phyloP scores from a whole-genome alignment of 2,329 filamentous ascomycete species.

The Aspergillus cejpii region DNA sequence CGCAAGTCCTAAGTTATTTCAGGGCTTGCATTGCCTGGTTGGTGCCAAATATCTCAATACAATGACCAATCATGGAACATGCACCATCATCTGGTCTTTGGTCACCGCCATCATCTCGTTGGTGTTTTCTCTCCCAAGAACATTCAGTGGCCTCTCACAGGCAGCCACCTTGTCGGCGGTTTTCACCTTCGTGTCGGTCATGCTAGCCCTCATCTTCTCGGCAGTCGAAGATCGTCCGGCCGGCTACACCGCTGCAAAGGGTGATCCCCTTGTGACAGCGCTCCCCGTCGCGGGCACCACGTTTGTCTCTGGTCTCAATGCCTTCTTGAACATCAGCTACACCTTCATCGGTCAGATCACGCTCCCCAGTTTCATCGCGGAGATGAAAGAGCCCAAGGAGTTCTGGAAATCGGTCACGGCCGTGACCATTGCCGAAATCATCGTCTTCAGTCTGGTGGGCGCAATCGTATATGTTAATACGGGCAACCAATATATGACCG shows the following conservation, averaged over 20 bases:
- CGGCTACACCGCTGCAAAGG: slow-evolving; percentile 53
- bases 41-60: slow-evolving; percentile 87
- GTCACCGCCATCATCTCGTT: slow-evolving; percentile 70
- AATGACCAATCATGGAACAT: slow-evolving; percentile 64
- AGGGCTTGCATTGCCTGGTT: slow-evolving; percentile 74
- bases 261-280: slow-evolving; percentile 61
- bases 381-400: slow-evolving; percentile 75
- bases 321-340: slow-evolving; percentile 92
- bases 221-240: slow-evolving; percentile 68
- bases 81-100: slow-evolving; percentile 73
- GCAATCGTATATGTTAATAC: slow-evolving; percentile 78
- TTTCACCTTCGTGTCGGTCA: slow-evolving; percentile 84
- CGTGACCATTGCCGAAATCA: slow-evolving; percentile 79
- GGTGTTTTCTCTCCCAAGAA: slow-evolving; percentile 73
- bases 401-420: slow-evolving; percentile 91
- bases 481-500: slow-evolving; percentile 80
- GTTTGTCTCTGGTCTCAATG: slow-evolving; percentile 75
- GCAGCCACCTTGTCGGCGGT: slow-evolving; percentile 71
- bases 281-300: slow-evolving; percentile 64
- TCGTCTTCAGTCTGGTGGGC: slow-evolving; percentile 79
- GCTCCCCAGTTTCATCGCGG: slow-evolving; percentile 86
- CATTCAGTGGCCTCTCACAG: slow-evolving; percentile 72
- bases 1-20: slow-evolving; percentile 1
- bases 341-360: slow-evolving; percentile 96
- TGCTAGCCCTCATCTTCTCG: slow-evolving; percentile 76